These are phyloP conservation scores for Grosmannia huntii DNA, from an alignment of 2,329 filamentous ascomycete genomes.

Conservation along the genomic window DNA sequence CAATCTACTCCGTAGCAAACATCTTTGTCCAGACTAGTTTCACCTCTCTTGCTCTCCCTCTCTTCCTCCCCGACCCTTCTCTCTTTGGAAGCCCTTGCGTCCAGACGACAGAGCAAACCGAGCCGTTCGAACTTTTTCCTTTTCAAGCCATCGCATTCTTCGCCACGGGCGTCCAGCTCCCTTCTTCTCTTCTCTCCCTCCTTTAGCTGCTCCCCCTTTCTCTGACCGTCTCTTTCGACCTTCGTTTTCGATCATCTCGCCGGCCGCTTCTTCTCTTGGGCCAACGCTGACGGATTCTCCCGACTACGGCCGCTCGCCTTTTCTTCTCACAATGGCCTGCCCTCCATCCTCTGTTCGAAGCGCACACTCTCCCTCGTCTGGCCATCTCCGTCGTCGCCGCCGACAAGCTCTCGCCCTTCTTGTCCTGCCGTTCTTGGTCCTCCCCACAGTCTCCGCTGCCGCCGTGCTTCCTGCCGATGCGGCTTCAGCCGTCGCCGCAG, in stretches of 20 bases:
- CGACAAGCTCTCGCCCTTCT: conserved; percentile 8
- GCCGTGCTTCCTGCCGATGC: conserved; percentile 1
- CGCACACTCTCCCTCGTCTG: neutral
- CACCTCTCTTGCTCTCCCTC: neutral
- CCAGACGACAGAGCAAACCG: neutral
- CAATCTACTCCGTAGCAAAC: neutral
- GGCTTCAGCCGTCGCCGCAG: neutral
- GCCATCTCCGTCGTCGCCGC: neutral
- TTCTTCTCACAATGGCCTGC: neutral
- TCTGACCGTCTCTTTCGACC: neutral
- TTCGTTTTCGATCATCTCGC: neutral
- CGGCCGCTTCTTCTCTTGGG: neutral
- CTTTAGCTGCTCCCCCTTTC: neutral
- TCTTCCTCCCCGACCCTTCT: neutral
- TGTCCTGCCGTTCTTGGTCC: conserved; percentile 9
- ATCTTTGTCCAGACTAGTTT: neutral
- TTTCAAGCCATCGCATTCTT: neutral
- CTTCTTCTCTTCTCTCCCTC: neutral
- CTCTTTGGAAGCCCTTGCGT: neutral
- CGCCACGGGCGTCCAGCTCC: neutral
- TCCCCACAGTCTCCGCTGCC: conserved; percentile 7
- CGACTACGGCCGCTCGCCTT: neutral
- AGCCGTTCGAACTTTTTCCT: neutral
- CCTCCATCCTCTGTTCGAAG: conserved; percentile 3
- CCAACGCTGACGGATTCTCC: neutral